Evolutionary conservation across 2,329 filamentous ascomycete species (phyloP).

Genomic region (Ambrosiella beaveri): DNA sequence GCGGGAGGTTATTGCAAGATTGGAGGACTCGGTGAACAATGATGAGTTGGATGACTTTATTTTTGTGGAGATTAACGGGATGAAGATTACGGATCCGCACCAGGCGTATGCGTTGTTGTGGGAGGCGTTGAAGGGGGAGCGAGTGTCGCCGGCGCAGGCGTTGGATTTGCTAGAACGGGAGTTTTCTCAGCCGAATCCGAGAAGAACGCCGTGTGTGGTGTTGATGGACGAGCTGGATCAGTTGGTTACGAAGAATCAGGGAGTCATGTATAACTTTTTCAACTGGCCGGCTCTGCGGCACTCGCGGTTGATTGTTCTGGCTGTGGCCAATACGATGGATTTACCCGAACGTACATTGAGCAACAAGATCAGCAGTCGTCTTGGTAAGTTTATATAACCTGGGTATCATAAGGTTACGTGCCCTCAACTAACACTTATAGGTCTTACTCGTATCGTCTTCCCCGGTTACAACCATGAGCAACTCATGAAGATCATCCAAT

Average conservation of each 20-base stretch:
- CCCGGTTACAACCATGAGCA: slow-evolving; percentile 95
- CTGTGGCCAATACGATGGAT: slow-evolving; percentile 98
- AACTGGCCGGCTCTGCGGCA: slow-evolving; percentile 92
- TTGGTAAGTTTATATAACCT: slow-evolving; percentile 30
- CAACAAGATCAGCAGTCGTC: slow-evolving; percentile 92
- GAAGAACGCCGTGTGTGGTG: slow-evolving; percentile 86
- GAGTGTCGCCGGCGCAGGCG: slow-evolving; percentile 81
- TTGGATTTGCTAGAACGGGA: slow-evolving; percentile 81
- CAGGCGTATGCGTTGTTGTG: slow-evolving; percentile 90
- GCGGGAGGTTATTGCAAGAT: slow-evolving; percentile 74
- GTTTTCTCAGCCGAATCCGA: slow-evolving; percentile 78
- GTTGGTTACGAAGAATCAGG: slow-evolving; percentile 92
- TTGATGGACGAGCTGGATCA: slow-evolving; percentile 98
- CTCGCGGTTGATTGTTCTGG: slow-evolving; percentile 83
- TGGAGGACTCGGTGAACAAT: slow-evolving; percentile 71
- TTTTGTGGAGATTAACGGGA: slow-evolving; percentile 98
- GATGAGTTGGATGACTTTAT: slow-evolving; percentile 97
- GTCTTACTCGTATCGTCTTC: slow-evolving; percentile 88
- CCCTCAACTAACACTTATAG: slow-evolving; percentile 16
- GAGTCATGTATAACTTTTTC: slow-evolving; percentile 99
- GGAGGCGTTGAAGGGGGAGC: slow-evolving; percentile 87
- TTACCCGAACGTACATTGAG: slow-evolving; percentile 86
- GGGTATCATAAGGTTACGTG: background rate
- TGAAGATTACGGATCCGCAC: slow-evolving; percentile 97
- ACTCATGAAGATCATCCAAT: slow-evolving; percentile 91